These are phyloP conservation scores for Diaporthe amygdali DNA, from an alignment of 2,329 filamentous ascomycete genomes.

Conservation along the genomic window DNA sequence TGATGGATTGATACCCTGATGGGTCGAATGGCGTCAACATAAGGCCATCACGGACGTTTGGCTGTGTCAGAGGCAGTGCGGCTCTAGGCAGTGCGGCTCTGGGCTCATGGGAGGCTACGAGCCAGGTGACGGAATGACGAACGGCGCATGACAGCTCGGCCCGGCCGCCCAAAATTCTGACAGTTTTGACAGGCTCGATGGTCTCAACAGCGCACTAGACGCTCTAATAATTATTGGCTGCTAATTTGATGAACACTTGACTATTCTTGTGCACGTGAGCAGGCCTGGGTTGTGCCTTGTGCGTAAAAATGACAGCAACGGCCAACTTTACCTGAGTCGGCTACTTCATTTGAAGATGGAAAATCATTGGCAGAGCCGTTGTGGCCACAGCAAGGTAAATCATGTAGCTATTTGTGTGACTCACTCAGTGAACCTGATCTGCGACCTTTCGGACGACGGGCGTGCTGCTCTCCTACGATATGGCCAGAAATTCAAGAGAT, in stretches of 20 bases:
- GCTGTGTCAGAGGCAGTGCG: neutral
- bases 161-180: neutral
- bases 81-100: neutral
- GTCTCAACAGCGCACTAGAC: neutral
- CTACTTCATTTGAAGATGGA: neutral
- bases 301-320: neutral
- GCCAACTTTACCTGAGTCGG: neutral
- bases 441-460: too few relatives aligned
- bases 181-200: neutral
- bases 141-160: neutral
- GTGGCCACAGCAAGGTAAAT: neutral
- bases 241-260: neutral
- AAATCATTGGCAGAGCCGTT: neutral
- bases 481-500: neutral
- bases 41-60: neutral
- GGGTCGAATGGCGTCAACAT: slow-evolving; percentile 2
- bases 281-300: neutral
- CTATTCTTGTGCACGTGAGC: neutral
- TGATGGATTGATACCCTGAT: neutral
- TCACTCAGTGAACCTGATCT: neutral
- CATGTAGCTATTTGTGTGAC: neutral
- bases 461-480: neutral
- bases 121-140: neutral
- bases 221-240: neutral
- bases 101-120: neutral